Conservation (phyloP, 768 basidiomycete genomes). For the Mrakia hoshinonis region DNA sequence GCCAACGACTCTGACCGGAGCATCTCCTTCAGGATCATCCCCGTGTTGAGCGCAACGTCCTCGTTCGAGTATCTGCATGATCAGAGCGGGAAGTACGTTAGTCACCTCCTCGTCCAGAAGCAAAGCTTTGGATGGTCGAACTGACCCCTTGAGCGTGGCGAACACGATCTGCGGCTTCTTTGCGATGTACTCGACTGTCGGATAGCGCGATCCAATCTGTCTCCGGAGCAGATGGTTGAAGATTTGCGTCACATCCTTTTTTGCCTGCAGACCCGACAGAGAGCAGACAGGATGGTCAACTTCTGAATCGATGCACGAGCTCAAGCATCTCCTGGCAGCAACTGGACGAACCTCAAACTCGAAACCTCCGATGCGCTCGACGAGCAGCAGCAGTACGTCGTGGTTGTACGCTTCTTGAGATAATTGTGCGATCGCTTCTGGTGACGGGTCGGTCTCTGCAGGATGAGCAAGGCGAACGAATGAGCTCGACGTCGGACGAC, state of each 20-base stretch:
- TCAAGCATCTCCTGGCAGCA: neutral
- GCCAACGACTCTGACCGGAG: constrained; percentile 81
- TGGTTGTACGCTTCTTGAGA: constrained; percentile 92
- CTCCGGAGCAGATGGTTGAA: constrained; percentile 50
- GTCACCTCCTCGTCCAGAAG: neutral
- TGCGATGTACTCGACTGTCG: constrained; percentile 89
- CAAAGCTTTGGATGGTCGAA: no score
- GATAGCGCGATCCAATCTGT: constrained; percentile 86
- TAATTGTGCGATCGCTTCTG: constrained; percentile 85
- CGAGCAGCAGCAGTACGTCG: constrained; percentile 71
- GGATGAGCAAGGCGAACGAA: neutral
- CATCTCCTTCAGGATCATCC: constrained; percentile 97
- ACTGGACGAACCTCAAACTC: constrained; percentile 69
- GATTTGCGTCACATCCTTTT: constrained; percentile 46
- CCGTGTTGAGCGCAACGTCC: constrained; percentile 91
- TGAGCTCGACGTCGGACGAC: neutral
- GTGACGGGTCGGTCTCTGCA: constrained; percentile 58
- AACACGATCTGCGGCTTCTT: constrained; percentile 67
- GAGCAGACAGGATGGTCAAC: neutral
- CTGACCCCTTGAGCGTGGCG: constrained; percentile 63
- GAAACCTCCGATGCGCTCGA: constrained; percentile 71
- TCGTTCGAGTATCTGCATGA: constrained; percentile 72
- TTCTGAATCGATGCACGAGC: neutral
- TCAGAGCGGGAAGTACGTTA: neutral
- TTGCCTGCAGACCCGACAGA: constrained; percentile 37